Evolutionary conservation across 129 eudicot species (phyloP).

Genomic region (Ambrosia artemisiifolia): DNA sequence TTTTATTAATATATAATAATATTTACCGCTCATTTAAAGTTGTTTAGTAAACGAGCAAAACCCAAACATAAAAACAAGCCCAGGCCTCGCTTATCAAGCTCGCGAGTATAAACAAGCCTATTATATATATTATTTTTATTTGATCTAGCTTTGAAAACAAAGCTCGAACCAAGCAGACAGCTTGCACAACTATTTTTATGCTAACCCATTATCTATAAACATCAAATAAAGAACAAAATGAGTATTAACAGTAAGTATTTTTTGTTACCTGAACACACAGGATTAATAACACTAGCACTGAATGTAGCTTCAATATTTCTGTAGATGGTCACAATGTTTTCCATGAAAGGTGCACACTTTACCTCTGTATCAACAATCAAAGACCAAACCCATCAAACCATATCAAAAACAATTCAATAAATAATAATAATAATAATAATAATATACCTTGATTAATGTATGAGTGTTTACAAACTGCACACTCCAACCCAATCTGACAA

Average conservation of each 20-base stretch:
- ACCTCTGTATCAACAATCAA: constrained; percentile 39
- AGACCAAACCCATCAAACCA: neutral
- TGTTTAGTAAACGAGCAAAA: too few relatives aligned
- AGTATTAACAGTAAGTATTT: neutral
- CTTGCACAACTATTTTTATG: too few relatives aligned
- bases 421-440: too few relatives aligned
- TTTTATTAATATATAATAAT: too few relatives aligned
- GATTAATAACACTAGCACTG: constrained; percentile 37
- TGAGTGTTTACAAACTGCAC: constrained; percentile 57
- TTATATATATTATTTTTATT: too few relatives aligned
- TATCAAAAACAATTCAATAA: neutral
- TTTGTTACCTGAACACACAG: constrained; percentile 44
- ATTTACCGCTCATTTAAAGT: too few relatives aligned
- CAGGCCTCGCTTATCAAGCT: too few relatives aligned
- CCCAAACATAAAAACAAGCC: too few relatives aligned
- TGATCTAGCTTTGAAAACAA: too few relatives aligned
- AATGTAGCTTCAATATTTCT: constrained; percentile 58
- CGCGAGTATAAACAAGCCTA: too few relatives aligned
- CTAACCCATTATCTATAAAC: too few relatives aligned
- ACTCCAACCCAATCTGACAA: constrained; percentile 46
- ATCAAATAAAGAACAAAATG: neutral
- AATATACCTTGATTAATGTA: constrained; percentile 49
- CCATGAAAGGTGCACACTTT: constrained; percentile 64
- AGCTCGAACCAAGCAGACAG: too few relatives aligned
- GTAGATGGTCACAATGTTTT: constrained; percentile 56